Conservation (phyloP, 2,329 filamentous ascomycete species). For the Xylaria sp. region DNA sequence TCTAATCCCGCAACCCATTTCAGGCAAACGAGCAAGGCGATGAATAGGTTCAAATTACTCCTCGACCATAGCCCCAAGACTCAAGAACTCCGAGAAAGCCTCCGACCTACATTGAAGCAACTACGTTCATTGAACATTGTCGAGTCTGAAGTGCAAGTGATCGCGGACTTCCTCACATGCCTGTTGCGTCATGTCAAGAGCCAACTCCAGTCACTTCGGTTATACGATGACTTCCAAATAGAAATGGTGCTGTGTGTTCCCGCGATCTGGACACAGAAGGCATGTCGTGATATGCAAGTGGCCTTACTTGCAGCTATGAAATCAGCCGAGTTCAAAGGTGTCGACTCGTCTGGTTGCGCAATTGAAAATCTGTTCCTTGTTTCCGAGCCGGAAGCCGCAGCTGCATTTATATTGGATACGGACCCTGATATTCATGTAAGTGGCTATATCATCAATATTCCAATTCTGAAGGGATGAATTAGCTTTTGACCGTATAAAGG, state of each 20-base stretch:
- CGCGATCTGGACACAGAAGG: conserved; percentile 2
- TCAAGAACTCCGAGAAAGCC: neutral
- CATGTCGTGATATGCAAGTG: neutral
- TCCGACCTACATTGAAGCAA: neutral
- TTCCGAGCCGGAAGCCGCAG: neutral
- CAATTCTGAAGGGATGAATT: neutral
- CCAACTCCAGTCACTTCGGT: neutral
- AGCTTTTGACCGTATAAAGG: neutral
- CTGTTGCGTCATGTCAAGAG: neutral
- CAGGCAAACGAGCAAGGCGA: neutral
- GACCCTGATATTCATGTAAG: neutral
- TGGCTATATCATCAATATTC: neutral
- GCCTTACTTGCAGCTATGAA: neutral
- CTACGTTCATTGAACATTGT: neutral
- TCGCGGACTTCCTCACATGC: neutral
- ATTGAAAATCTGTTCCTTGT: neutral
- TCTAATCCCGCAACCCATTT: neutral
- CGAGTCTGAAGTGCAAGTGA: neutral
- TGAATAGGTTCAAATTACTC: neutral
- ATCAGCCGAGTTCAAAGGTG: neutral
- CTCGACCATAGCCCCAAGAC: neutral
- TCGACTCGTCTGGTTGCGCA: neutral
- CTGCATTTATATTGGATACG: neutral
- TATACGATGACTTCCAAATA: neutral
- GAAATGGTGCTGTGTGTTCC: neutral